These are phyloP conservation scores for Niebla homalea DNA, from an alignment of 495 filamentous ascomycete genomes.

Conservation along the genomic window DNA sequence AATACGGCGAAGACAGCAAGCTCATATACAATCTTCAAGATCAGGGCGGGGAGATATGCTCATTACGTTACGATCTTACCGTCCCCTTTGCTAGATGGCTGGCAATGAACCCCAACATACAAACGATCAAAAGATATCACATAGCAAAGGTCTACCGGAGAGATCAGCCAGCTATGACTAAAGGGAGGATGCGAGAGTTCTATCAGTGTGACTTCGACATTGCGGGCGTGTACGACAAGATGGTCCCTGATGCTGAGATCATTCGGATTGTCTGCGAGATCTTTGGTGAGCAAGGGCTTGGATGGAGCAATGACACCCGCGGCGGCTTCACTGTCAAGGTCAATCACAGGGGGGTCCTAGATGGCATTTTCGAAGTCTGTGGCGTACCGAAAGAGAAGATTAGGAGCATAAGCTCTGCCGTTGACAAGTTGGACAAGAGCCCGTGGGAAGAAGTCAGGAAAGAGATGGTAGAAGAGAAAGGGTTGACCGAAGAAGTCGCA, in stretches of 20 bases:
- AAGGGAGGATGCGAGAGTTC: constrained; percentile 91
- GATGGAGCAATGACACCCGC: constrained; percentile 33
- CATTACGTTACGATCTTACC: constrained; percentile 80
- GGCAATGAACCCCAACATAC: constrained; percentile 64
- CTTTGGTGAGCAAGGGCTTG: constrained; percentile 56
- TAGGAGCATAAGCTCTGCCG: constrained; percentile 73
- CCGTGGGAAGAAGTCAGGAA: constrained; percentile 81
- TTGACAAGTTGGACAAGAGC: constrained; percentile 92
- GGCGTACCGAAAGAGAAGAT: constrained; percentile 81
- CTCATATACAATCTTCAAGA: constrained; percentile 81
- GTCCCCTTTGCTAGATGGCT: constrained; percentile 84
- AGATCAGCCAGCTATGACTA: constrained; percentile 71
- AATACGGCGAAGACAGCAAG: constrained; percentile 87
- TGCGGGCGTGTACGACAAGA: constrained; percentile 78
- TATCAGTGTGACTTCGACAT: constrained; percentile 98
- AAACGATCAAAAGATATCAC: constrained; percentile 75
- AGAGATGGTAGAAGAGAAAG: constrained; percentile 91
- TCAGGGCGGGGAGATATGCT: constrained; percentile 74
- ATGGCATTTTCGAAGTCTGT: constrained; percentile 81
- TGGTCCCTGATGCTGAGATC: constrained; percentile 94
- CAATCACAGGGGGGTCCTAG: constrained; percentile 89
- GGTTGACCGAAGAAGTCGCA: constrained; percentile 56
- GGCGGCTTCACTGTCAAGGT: constrained; percentile 76
- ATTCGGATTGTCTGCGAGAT: constrained; percentile 73
- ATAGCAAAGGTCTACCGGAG: constrained; percentile 79